Evolutionary conservation across 306 rosid species (phyloP).

Genomic region (Cucurbita pepo): DNA sequence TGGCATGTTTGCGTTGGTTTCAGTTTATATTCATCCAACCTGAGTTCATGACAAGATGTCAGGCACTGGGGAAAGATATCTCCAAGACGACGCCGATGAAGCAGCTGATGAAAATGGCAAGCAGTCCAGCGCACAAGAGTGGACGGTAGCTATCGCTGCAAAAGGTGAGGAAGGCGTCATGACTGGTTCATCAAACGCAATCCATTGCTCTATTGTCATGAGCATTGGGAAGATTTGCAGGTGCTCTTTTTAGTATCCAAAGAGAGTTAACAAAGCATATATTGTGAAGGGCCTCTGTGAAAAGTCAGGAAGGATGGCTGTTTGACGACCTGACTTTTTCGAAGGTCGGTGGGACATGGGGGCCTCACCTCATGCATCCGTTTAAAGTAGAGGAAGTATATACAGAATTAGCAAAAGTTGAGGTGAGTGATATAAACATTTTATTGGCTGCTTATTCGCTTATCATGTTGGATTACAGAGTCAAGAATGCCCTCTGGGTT

Average conservation of each 20-base stretch:
- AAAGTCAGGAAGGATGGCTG: too few species aligned
- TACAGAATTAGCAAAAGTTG: background rate
- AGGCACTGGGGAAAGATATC: background rate
- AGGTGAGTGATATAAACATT: background rate
- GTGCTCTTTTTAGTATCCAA: background rate
- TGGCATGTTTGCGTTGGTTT: background rate
- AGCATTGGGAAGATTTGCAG: background rate
- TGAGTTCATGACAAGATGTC: background rate
- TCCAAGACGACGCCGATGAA: background rate
- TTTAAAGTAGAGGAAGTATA: background rate
- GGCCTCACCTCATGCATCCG: too few species aligned
- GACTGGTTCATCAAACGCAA: background rate
- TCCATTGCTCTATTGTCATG: background rate
- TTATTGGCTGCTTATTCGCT: background rate
- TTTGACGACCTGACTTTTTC: too few species aligned
- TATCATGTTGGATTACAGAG: background rate
- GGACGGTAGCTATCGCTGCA: background rate
- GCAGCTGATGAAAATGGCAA: background rate
- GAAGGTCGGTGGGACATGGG: too few species aligned
- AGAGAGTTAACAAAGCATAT: background rate
- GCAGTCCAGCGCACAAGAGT: background rate
- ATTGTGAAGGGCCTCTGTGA: background rate
- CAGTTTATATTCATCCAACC: background rate
- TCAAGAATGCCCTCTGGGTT: background rate
- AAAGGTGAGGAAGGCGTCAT: background rate